Evolutionary conservation across 306 rosid genomes (phyloP).

Genomic region (Notholithocarpus densiflorus): DNA sequence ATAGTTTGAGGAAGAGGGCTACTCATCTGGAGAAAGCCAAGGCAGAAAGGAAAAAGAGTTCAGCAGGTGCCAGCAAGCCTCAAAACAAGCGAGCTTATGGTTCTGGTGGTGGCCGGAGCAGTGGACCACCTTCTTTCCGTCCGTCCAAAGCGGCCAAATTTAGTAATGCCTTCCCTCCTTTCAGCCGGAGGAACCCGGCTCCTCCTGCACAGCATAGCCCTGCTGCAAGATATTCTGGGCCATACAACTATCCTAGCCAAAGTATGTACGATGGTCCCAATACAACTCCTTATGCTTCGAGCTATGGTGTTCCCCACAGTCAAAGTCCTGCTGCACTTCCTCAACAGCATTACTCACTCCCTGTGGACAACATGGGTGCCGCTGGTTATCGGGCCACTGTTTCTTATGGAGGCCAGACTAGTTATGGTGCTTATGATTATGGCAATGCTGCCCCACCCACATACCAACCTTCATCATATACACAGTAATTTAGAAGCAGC

Average conservation of each 20-base stretch:
- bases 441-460: constrained; percentile 43
- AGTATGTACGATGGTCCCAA: constrained; percentile 44
- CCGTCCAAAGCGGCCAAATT: constrained; percentile 57
- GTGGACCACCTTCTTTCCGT: constrained; percentile 45
- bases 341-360: constrained; percentile 58
- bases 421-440: constrained; percentile 51
- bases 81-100: constrained; percentile 46
- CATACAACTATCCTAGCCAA: constrained; percentile 50
- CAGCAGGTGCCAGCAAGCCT: constrained; percentile 39
- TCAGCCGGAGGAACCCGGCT: constrained; percentile 46
- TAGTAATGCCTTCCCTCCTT: constrained; percentile 42
- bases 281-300: constrained; percentile 45
- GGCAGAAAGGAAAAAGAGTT: constrained; percentile 62
- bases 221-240: constrained; percentile 48
- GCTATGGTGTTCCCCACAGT: constrained; percentile 46
- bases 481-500: constrained; percentile 32
- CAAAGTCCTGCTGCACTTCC: constrained; percentile 62
- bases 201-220: constrained; percentile 66
- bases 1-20: constrained; percentile 50
- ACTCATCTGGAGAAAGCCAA: constrained; percentile 51
- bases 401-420: constrained; percentile 58
- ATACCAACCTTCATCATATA: constrained; percentile 49
- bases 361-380: constrained; percentile 43
- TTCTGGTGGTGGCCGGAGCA: constrained; percentile 34
- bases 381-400: constrained; percentile 37